Percentiles rank a stretch among this genome's conserved stretches.
Evolutionary conservation across 2,329 filamentous ascomycete species (phyloP).

Genomic region (Claviceps maximensis): DNA sequence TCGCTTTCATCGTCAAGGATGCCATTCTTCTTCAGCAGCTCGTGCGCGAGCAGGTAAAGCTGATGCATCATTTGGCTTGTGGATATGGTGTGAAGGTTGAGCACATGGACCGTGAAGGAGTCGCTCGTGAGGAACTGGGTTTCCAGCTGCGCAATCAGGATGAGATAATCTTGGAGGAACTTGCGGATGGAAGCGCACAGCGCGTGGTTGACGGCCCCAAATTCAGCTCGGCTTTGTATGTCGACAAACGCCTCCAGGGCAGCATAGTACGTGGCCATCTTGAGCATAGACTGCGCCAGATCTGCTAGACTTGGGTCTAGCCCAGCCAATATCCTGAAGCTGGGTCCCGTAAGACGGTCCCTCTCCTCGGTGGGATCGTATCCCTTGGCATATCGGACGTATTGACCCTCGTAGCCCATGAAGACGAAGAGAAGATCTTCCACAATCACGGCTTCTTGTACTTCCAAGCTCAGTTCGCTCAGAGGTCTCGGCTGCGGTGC

Average conservation of each 20-base stretch:
- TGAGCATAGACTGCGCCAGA: constrained; percentile 75
- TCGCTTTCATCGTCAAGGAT: constrained; percentile 70
- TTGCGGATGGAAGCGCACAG: constrained; percentile 90
- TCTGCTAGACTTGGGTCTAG: constrained; percentile 87
- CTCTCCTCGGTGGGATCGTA: constrained; percentile 81
- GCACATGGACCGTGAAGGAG: constrained; percentile 80
- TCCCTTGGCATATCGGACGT: constrained; percentile 70
- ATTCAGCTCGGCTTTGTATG: constrained; percentile 84
- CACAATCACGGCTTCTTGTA: constrained; percentile 75
- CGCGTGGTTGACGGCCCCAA: constrained; percentile 88
- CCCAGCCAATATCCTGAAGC: constrained; percentile 66
- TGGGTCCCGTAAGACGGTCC: constrained; percentile 70
- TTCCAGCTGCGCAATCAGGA: constrained; percentile 86
- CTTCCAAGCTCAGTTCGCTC: constrained; percentile 58
- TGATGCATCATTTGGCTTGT: constrained; percentile 87
- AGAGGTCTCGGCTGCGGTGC: constrained; percentile 60
- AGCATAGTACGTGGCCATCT: constrained; percentile 86
- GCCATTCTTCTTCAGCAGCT: constrained; percentile 77
- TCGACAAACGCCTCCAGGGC: constrained; percentile 89
- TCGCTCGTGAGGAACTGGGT: constrained; percentile 82
- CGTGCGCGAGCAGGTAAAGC: constrained; percentile 74
- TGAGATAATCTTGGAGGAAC: constrained; percentile 82
- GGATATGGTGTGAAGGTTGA: constrained; percentile 82
- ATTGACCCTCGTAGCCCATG: constrained; percentile 98
- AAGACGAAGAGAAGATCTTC: constrained; percentile 90